Conservation (phyloP, 805 yeast genomes). For the Metschnikowia chrysomelidarum region DNA sequence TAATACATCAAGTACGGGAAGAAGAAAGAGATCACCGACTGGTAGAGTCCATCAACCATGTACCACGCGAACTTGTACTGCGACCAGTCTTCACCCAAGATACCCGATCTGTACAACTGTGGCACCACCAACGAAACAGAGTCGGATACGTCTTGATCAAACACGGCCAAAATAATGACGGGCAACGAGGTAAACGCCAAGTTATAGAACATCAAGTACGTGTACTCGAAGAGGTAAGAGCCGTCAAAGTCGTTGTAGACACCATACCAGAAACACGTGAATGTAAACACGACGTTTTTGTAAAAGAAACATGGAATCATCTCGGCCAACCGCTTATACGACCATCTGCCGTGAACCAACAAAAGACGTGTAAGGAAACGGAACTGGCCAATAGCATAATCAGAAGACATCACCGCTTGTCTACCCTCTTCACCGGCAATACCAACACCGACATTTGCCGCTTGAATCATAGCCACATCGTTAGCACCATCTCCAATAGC, state of each 20-base stretch:
- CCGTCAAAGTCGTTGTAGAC: slow-evolving; percentile 76
- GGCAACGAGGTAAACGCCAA: slow-evolving; percentile 83
- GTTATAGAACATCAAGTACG: slow-evolving; percentile 76
- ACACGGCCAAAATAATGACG: slow-evolving; percentile 70
- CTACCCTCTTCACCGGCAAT: slow-evolving; percentile 92
- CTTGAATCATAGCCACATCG: slow-evolving; percentile 89
- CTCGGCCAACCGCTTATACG: slow-evolving; percentile 75
- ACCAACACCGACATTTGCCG: slow-evolving; percentile 86
- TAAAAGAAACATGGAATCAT: slow-evolving; percentile 82
- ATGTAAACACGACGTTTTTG: slow-evolving; percentile 72
- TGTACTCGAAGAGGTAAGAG: slow-evolving; percentile 72
- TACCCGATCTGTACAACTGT: slow-evolving; percentile 71
- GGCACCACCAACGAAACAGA: slow-evolving; percentile 70
- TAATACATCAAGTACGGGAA: slow-evolving; percentile 59
- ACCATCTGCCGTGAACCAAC: slow-evolving; percentile 84
- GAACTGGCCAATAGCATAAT: slow-evolving; percentile 83
- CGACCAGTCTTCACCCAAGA: slow-evolving; percentile 68
- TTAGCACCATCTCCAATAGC: slow-evolving; percentile 90
- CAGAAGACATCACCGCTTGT: slow-evolving; percentile 86
- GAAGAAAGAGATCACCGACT: slow-evolving; percentile 68
- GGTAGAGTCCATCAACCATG: slow-evolving; percentile 76
- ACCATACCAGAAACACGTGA: slow-evolving; percentile 80
- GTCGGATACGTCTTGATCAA: slow-evolving; percentile 78
- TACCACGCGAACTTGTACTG: slow-evolving; percentile 67
- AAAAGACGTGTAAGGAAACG: slow-evolving; percentile 65